Conservation (phyloP, 129 eudicot species). For the Chrysanthemum makinoi region DNA sequence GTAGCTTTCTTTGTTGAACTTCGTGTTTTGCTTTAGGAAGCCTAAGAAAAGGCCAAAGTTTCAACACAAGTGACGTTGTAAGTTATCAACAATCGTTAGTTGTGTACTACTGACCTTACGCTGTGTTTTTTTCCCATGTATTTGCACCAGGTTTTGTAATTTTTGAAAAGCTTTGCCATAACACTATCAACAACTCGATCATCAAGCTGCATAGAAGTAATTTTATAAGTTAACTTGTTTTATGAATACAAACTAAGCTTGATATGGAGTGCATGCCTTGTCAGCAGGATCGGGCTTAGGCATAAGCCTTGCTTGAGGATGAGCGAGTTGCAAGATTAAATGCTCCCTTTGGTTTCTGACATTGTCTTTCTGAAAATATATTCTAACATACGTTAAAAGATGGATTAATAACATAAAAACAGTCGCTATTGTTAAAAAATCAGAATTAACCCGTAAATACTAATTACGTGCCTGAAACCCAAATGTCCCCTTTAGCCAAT, state of each 20-base stretch:
- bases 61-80: constrained; percentile 7
- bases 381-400: constrained; percentile 14
- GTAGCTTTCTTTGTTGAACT: constrained; percentile 87
- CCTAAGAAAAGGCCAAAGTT: constrained; percentile 37
- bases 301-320: constrained; percentile 61
- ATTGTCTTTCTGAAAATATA: constrained; percentile 27
- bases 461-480: constrained; percentile 64
- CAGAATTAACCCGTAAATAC: constrained; percentile 1
- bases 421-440: neutral
- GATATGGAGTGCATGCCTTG: constrained; percentile 37
- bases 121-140: constrained; percentile 88
- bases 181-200: constrained; percentile 86
- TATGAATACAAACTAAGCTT: neutral
- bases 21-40: constrained; percentile 93
- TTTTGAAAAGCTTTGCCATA: constrained; percentile 83
- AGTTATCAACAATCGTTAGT: constrained; percentile 1
- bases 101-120: constrained; percentile 49
- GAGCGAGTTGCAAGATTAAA: constrained; percentile 61
- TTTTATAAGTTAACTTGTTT: constrained; percentile 12
- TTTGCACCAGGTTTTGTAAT: constrained; percentile 95
- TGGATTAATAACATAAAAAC: neutral
- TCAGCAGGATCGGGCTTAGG: constrained; percentile 73
- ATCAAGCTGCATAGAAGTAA: constrained; percentile 65
- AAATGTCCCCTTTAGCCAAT: constrained; percentile 74
- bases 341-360: constrained; percentile 51